Evolutionary conservation across 2,329 filamentous ascomycete species (phyloP), one percentile per base, ranked within the genome.

Genomic region (Phialophora chinensis): DNA sequence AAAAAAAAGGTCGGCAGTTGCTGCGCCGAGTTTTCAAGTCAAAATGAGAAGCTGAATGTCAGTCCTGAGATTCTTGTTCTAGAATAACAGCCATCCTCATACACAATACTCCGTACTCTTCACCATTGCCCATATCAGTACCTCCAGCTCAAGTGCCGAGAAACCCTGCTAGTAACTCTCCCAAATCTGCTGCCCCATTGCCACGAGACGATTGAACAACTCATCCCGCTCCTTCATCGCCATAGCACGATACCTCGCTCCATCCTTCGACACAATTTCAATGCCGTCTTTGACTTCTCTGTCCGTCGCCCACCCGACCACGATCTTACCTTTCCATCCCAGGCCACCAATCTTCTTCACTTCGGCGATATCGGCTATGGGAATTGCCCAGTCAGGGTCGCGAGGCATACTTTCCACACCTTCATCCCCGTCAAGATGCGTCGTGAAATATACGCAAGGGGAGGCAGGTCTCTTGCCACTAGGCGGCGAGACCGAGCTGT

Each of bases 181-280:
- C 92, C 91, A 95, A 82, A 92, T 92, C 83, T 95, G 91, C 14
- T 85, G 85, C 0, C 91, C 91, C 79, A 94, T 91, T 1, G 90
- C 87, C 65, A 93, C 80, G 63, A 94, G 75, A 17, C 91, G 86
- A 79, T 95, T 95, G 74, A 95, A 95, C 50, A 96, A 75, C 78
- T 94, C 90, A 72, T 95, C 91, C 47, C 92, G 79, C 73, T 90
- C 79, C 33, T 86, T 83, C 75, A 94, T 84, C 0, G 91, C 91
- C 6, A 90, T 96, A 1, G 95, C 76, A 60, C 86, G 85, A 66
- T 84, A 85, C 60, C 79, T 81, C 17, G 85, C 79, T 86, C 14
- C 70, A 38, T 78, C 78, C 62, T 81, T 81, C n/a, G 87, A 87
- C 29, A 81, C 80, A 69, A 94, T 86, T 70, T 91, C 83, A 70